Evolutionary conservation across 139 green algal species (phyloP).

Genomic region (Picochlorum costavermella): DNA sequence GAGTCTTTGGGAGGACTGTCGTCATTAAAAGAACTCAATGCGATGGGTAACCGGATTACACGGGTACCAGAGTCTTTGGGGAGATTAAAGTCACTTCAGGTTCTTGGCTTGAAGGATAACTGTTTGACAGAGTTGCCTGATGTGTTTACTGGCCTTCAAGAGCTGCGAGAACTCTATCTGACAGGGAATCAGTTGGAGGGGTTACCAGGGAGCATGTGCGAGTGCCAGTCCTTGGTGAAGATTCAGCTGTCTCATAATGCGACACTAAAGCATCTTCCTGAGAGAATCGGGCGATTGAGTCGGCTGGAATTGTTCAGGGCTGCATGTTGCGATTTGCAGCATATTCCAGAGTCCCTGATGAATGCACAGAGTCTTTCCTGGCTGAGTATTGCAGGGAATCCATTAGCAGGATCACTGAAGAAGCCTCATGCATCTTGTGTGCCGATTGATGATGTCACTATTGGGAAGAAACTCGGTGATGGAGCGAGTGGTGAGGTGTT

Average conservation of each 20-base stretch:
- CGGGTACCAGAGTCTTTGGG: conserved; percentile 49
- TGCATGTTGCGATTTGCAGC: conserved; percentile 39
- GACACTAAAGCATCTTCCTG: conserved; percentile 43
- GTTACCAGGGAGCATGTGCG: conserved; percentile 8
- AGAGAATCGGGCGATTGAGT: conserved; percentile 40
- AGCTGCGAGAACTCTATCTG: conserved; percentile 28
- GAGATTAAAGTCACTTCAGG: conserved; percentile 19
- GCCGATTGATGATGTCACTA: conserved; percentile 15
- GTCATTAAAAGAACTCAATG: conserved; percentile 38
- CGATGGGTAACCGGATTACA: conserved; percentile 38
- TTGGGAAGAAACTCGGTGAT: conserved; percentile 61
- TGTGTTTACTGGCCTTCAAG: conserved; percentile 19
- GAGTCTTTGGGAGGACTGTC: conserved; percentile 24
- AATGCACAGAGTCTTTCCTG: conserved; percentile 49
- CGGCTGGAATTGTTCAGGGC: conserved; percentile 67
- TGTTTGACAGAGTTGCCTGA: conserved; percentile 17
- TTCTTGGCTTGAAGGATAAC: conserved; percentile 46
- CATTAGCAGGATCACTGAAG: conserved; percentile 27
- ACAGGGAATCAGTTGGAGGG: conserved; percentile 25
- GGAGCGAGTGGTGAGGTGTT: conserved; percentile 72
- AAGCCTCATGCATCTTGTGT: background rate
- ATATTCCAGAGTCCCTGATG: conserved; percentile 36
- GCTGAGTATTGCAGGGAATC: conserved; percentile 71
- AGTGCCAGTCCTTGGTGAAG: conserved; percentile 1
- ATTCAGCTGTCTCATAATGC: conserved; percentile 70